These are phyloP conservation scores for Nicotiana tomentosiformis DNA, from an alignment of 257 asterid species.

Conservation along the genomic window DNA sequence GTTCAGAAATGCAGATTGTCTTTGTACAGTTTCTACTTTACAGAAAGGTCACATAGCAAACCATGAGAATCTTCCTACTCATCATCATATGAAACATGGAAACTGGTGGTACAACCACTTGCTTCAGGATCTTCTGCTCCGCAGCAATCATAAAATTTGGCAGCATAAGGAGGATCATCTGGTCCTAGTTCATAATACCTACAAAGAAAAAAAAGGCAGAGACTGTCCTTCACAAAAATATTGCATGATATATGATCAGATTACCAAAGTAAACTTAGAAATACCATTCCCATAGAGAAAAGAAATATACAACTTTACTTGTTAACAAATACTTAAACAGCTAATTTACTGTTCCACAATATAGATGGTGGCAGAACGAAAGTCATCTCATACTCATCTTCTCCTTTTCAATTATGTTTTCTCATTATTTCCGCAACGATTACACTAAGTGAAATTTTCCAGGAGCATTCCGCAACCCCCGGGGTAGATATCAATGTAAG, in stretches of 20 bases:
- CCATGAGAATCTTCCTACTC: conserved; percentile 23
- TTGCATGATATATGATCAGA: background rate
- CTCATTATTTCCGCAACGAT: background rate
- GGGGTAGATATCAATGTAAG: background rate
- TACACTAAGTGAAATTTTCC: background rate
- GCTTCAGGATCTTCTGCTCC: conserved; percentile 81
- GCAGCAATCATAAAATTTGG: conserved; percentile 90
- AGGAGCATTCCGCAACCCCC: background rate
- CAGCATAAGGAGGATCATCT: conserved; percentile 89
- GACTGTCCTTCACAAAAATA: background rate
- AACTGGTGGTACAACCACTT: conserved; percentile 68
- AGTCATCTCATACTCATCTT: background rate
- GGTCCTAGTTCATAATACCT: conserved; percentile 89
- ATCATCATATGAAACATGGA: conserved; percentile 73
- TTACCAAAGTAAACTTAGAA: background rate
- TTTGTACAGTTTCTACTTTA: background rate
- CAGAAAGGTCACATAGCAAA: conserved; percentile 4
- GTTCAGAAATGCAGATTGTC: background rate
- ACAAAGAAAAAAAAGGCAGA: conserved; percentile 3
- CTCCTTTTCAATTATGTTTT: background rate
- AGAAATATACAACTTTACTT: background rate
- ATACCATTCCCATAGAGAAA: background rate
- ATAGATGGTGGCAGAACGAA: background rate
- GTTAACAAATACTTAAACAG: background rate
- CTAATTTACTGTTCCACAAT: background rate